Evolutionary conservation across 2,329 filamentous ascomycete species (phyloP), one percentile per base, ranked within the genome.

Genomic region (Cladophialophora immunda): DNA sequence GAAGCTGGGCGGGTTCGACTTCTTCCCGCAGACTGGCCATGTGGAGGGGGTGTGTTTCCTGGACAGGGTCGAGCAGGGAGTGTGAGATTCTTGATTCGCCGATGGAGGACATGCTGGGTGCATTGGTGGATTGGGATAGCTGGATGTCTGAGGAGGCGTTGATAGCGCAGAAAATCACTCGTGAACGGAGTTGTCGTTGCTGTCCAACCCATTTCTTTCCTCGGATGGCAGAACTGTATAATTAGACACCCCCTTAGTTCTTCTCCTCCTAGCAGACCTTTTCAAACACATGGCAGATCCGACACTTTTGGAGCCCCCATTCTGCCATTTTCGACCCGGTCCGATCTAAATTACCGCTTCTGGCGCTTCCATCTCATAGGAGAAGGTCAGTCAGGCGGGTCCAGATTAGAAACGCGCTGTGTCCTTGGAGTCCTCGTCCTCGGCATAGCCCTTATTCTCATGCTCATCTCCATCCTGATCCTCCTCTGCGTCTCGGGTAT

Each of bases 1-100:
- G 84, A 97, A 92, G 76, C 80, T 99, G 55, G 85, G 91, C 56
- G 95, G 94, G 0, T 98, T 98, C 76, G 95, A 99, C 77, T 98
- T 99, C 79, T 99, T 99, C 80, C 95, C 95, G 13, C 94, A 98
- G 79, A 90, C 88, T 32, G 85, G 87, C 7, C 88, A 90, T 83
- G 88, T 90, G 1, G 88, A 90, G 75, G 86, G 87, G 15, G 85
- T 90, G 62, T 87, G 87, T 56, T 83, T 89, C 58, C 76, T 90
- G 77, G 84, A 81, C 71, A 77, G 78, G 50, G 76, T 76, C 55
- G 65, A 70, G 27, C 9, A 19, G 17, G 17, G n/a, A 38, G 15
- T 8, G 11, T 38, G 38, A 41, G 38, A 41, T 9, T 34, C 32
- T 34, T 11, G 32, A 34, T 34, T 34, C 11, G 6, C 32, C 11